Conservation (phyloP, 148 eudicot genomes). For the Amaranthus palmeri region DNA sequence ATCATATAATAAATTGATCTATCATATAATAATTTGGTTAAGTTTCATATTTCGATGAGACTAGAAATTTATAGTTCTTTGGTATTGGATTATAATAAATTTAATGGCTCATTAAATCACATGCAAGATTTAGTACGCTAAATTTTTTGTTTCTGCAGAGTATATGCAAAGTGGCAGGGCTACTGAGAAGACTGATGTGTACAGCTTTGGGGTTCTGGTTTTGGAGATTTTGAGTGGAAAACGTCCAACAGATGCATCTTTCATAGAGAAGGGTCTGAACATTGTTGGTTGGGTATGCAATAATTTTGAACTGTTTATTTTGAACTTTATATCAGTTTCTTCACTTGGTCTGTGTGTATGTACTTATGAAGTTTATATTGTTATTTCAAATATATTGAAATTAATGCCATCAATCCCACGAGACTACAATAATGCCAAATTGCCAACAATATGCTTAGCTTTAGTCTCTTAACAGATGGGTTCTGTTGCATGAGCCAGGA, state of each 20-base stretch:
- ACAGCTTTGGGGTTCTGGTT: slow-evolving; percentile 89
- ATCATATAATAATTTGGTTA: no score
- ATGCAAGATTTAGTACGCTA: slow-evolving; percentile 3
- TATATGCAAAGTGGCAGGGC: slow-evolving; percentile 99
- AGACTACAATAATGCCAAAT: no score
- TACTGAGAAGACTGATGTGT: slow-evolving; percentile 95
- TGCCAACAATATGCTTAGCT: no score
- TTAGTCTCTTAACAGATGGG: no score
- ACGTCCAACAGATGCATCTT: slow-evolving; percentile 95
- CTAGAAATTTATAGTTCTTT: no score
- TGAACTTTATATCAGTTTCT: background rate
- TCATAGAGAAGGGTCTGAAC: slow-evolving; percentile 94
- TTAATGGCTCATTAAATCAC: background rate
- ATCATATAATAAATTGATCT: no score
- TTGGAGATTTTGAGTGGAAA: slow-evolving; percentile 91
- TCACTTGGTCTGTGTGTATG: background rate
- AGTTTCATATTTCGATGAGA: no score
- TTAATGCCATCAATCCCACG: no score
- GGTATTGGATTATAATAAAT: no score
- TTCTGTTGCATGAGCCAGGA: no score
- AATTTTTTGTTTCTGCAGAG: slow-evolving; percentile 43
- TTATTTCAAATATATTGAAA: no score
- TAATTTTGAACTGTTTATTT: background rate
- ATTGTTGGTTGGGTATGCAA: slow-evolving; percentile 95
- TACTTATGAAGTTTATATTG: background rate